A percentile compares a stretch with the other conserved stretches of the same genome.
phyloP scores from a whole-genome alignment of 805 yeast species.

The Metschnikowia koreensis region DNA sequence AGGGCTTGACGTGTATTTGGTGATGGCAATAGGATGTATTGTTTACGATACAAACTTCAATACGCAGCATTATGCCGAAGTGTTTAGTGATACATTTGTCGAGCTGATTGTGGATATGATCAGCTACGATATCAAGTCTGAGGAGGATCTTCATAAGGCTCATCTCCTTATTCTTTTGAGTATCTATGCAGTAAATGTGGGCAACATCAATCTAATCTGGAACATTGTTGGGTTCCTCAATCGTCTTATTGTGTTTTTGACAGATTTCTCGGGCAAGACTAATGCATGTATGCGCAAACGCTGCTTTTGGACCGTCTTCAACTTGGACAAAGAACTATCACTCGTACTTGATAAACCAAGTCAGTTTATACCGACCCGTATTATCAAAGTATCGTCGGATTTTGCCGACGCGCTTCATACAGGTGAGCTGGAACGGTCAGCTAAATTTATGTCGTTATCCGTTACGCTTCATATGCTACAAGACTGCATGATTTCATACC shows the following conservation, averaged over 20 bases:
- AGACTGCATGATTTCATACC: slow-evolving; percentile 23
- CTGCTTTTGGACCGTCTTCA: slow-evolving; percentile 39
- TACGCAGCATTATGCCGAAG: slow-evolving; percentile 23
- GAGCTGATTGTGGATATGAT: slow-evolving; percentile 35
- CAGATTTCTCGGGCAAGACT: slow-evolving; percentile 14
- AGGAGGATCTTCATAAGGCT: slow-evolving; percentile 28
- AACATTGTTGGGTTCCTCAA: slow-evolving; percentile 34
- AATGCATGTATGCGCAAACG: slow-evolving; percentile 13
- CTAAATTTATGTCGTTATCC: slow-evolving; percentile 21
- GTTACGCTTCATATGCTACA: slow-evolving; percentile 27
- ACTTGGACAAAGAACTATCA: slow-evolving; percentile 39
- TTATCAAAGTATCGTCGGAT: slow-evolving; percentile 21
- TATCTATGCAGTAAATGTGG: slow-evolving; percentile 29
- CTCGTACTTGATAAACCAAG: slow-evolving; percentile 35
- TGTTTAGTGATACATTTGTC: slow-evolving; percentile 33
- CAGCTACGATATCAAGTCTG: slow-evolving; percentile 25
- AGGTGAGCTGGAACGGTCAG: slow-evolving; percentile 25
- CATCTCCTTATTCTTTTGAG: slow-evolving; percentile 31
- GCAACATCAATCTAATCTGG: slow-evolving; percentile 33
- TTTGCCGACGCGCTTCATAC: slow-evolving; percentile 16
- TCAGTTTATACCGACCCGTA: slow-evolving; percentile 29
- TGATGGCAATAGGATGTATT: slow-evolving; percentile 40
- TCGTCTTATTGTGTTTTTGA: slow-evolving; percentile 21
- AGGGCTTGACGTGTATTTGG: slow-evolving; percentile 36
- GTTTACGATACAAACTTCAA: slow-evolving; percentile 30